phyloP scores from a whole-genome alignment of 2,329 filamentous ascomycete species.

The Ramichloridium luteum region DNA sequence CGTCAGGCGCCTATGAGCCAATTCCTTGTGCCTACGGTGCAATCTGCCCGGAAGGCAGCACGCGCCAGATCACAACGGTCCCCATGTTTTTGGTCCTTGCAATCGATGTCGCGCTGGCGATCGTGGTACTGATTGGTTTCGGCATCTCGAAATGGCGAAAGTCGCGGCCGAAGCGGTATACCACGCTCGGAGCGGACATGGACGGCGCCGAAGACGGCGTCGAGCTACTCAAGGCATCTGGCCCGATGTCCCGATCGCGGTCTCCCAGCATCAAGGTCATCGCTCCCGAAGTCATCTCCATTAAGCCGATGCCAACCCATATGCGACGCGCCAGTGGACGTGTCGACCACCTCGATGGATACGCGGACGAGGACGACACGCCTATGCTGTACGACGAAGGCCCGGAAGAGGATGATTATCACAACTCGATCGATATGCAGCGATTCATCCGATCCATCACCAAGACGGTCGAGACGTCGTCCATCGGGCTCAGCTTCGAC shows the following conservation, averaged over 20 bases:
- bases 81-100: constrained; percentile 33
- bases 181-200: constrained; percentile 12
- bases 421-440: constrained; percentile 31
- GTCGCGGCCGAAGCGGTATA: constrained; percentile 17
- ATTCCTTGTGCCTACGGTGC: constrained; percentile 38
- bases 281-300: constrained; percentile 6
- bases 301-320: constrained; percentile 7
- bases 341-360: constrained; percentile 20
- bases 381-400: constrained; percentile 21
- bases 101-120: constrained; percentile 32
- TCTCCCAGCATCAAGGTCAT: constrained; percentile 6
- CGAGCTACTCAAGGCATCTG: constrained; percentile 21
- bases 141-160: constrained; percentile 27
- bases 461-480: constrained; percentile 38
- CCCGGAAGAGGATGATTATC: constrained; percentile 14
- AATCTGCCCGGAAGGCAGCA: constrained; percentile 34
- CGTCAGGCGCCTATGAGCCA: constrained; percentile 36
- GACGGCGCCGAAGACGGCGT: constrained; percentile 16
- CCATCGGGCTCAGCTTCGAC: constrained; percentile 43
- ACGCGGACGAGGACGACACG: constrained; percentile 15
- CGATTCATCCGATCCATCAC: constrained; percentile 43
- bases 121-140: constrained; percentile 26
- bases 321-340: constrained; percentile 14
- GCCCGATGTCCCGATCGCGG: constrained; percentile 25
- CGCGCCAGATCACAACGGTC: constrained; percentile 32